Percentiles rank a stretch among this genome's conserved stretches.
Conservation (phyloP, 305 asterid genomes). For the Solanum hybrid region DNA sequence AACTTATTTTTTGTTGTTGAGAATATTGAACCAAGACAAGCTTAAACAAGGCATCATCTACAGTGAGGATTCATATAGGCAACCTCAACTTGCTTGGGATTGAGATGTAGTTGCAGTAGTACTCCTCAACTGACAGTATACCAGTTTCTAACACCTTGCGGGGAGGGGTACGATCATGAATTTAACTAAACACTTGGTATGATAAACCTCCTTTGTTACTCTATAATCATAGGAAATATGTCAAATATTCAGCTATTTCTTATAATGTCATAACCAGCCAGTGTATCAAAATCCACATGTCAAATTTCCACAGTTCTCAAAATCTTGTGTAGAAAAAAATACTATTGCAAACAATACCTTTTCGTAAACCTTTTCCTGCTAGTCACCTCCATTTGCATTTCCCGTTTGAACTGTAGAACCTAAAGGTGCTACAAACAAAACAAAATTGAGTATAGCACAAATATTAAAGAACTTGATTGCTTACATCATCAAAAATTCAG, state of each 20-base stretch:
- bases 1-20: not conserved
- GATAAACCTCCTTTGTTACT: not conserved
- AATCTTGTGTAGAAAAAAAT: not conserved
- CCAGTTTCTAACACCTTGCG: not conserved
- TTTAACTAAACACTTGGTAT: not conserved
- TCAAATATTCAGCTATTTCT: not conserved
- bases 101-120: not conserved
- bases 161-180: not conserved
- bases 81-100: not conserved
- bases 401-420: slow-evolving; percentile 76
- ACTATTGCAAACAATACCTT: slow-evolving; percentile 39
- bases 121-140: not conserved
- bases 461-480: not conserved
- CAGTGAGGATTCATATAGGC: not conserved
- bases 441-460: not conserved
- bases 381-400: slow-evolving; percentile 54
- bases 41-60: not conserved
- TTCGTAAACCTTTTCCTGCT: slow-evolving; percentile 87
- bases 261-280: not conserved
- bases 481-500: not conserved
- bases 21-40: not conserved
- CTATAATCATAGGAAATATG: not conserved
- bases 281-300: not conserved
- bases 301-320: not conserved
- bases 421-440: slow-evolving; percentile 38